These are phyloP conservation scores for Exobasidium cylindrosporum DNA, from an alignment of 1,284 basidiomycete species.

Conservation along the genomic window DNA sequence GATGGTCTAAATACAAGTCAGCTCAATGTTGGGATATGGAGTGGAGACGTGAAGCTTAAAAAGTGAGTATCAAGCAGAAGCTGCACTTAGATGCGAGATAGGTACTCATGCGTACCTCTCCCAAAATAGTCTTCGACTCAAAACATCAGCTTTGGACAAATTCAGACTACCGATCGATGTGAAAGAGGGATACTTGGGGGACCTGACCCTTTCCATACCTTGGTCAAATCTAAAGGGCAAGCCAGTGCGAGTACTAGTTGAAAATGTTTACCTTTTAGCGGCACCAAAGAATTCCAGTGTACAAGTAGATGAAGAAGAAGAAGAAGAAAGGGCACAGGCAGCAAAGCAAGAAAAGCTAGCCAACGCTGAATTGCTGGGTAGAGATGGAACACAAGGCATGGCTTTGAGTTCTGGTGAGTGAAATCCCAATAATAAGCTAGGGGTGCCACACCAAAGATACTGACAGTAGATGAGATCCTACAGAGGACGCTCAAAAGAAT, in stretches of 20 bases:
- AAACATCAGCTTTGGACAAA: slow-evolving; percentile 92
- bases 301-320: slow-evolving; percentile 75
- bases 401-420: slow-evolving; percentile 26
- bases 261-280: slow-evolving; percentile 94
- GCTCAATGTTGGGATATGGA: slow-evolving; percentile 89
- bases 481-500: slow-evolving; percentile 70
- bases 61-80: slow-evolving; percentile 26
- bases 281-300: slow-evolving; percentile 72
- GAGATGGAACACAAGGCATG: slow-evolving; percentile 25
- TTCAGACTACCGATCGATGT: slow-evolving; percentile 95
- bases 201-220: slow-evolving; percentile 85
- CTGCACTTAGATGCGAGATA: too few species aligned
- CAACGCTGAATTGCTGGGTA: slow-evolving; percentile 74
- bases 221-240: slow-evolving; percentile 92
- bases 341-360: slow-evolving; percentile 84
- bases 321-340: slow-evolving; percentile 75
- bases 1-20: slow-evolving; percentile 93
- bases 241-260: slow-evolving; percentile 85
- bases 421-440: too few species aligned
- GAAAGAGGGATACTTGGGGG: slow-evolving; percentile 85
- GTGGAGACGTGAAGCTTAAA: slow-evolving; percentile 81
- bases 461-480: too few species aligned
- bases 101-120: neutral
- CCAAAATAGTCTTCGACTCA: slow-evolving; percentile 66
- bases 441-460: too few species aligned